Base-by-base conservation (phyloP, 2,329 filamentous ascomycete genomes). In the Phoma sp. region DNA sequence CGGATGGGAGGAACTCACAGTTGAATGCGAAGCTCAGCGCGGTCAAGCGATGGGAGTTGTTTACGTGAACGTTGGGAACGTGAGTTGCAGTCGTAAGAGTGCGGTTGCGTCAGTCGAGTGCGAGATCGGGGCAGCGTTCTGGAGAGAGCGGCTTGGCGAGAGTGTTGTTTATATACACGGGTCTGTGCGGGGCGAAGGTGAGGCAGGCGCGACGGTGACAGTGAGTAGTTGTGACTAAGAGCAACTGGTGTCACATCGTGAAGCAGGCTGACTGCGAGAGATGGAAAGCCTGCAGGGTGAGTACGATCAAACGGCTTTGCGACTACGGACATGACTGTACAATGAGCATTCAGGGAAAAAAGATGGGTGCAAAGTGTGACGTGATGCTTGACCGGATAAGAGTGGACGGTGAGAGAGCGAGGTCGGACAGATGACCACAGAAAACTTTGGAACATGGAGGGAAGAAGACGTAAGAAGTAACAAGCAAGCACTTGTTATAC, bases 171-270 rank as follows among this genome's bases (percentile, higher is more conserved):
- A 43, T 47, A 15, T 32, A 36, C 27, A 8, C 21, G 10, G 32
- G 41, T 46, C 52, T 41, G 52, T 51, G 52, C 41, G 46, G 46
- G 45, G 51, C 43, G 32, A 43, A n/a, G 31, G 41, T 15, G n/a
- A 35, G 31, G 32, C 43, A 43, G 24, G 10, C 19, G 24, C 4
- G n/a, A 44, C 4, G 32, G 51, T 54, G 51, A 54, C 24, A 43
- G 51, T 44, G 44, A 44, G 21, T 4, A 25, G 7, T 22, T 41
- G 21, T 49, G 17, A 45, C 50, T 5, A 43, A 39, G 24, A 17
- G 21, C 38, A 17, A 15, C 22, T 15, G 19, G 13, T 25, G 32
- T 15, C n/a, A 41, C 17, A 32, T 22, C 13, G 43, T 17, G 36
- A 17, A 40, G 8, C 13, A 22, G 15, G 10, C 25, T 8, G 27